Evolutionary conservation across 1,284 basidiomycete species (phyloP), one percentile per base, ranked within the genome.

Genomic region (Irpex rosettiformis): DNA sequence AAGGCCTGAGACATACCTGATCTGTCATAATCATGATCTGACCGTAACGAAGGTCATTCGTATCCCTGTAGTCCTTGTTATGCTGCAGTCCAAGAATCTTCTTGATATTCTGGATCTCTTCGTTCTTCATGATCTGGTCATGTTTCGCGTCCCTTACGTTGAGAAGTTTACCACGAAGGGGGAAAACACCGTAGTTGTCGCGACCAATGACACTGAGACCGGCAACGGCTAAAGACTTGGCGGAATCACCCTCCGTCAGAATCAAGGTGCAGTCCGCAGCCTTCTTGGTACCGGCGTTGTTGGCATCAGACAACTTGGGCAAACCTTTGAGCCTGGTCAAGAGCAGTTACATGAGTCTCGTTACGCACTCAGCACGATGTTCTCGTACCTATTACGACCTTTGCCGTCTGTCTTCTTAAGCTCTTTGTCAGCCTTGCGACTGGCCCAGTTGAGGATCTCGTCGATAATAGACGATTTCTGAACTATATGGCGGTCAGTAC

Each of bases 1-100:
- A n/a, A n/a, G n/a, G n/a, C n/a, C n/a, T n/a, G n/a, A n/a, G 10
- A 67, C 69, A 43, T 58, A 93, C 94, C 83, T 98, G 96, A 89
- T 99, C 97, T 11, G 97, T 96, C 97, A 99, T 99, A 70, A 99
- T 95, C 97, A 99, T 99, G 61, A 99, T 74, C 59, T 89, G 88
- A 1, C 97, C 97, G 69, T 99, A 99, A 24, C 97, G 88, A 70
- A 99, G 75, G 65, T 83, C 89, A 52, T 81, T 78, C 16, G 83
- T 76, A 56, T 83, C 84, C 24, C 77, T 78, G 73, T 99, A 99
- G 62, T 90, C 88, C 73, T 95, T 95, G 68, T 91, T 92, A 71
- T 97, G 94, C 73, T 97, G 94, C 59, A 99, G 76, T 21, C 97
- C 97, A 77, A 99, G 84, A 66, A 99, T 99, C 78, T 98, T 93